A percentile compares a stretch with the other conserved stretches of the same genome.
Conservation (phyloP, 2,329 filamentous ascomycete species). For the Botryotinia convoluta region DNA sequence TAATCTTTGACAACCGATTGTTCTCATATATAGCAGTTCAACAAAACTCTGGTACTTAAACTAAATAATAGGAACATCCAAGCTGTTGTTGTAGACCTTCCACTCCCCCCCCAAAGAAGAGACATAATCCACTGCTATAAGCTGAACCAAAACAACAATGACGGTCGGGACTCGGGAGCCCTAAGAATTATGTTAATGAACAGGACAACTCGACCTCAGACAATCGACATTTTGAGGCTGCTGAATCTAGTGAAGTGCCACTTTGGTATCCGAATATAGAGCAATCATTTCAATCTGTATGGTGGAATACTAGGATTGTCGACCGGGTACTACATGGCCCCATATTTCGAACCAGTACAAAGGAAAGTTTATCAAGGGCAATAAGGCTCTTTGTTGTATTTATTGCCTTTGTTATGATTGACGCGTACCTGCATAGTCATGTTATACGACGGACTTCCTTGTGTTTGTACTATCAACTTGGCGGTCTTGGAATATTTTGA, state of each 20-base stretch:
- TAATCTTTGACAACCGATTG: neutral
- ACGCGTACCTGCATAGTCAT: neutral
- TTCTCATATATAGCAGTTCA: neutral
- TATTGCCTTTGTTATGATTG: neutral
- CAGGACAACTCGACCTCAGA: neutral
- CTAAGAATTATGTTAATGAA: neutral
- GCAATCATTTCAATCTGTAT: neutral
- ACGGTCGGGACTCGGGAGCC: neutral
- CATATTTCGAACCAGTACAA: neutral
- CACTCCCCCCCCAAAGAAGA: neutral
- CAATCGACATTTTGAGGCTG: neutral
- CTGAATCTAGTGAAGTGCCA: neutral
- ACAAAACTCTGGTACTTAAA: neutral
- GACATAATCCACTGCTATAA: neutral
- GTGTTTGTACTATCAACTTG: neutral
- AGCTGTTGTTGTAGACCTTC: neutral
- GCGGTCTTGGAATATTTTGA: rapidly evolving
- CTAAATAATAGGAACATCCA: neutral
- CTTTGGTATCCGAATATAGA: neutral
- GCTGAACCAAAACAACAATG: neutral
- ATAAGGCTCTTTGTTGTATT: neutral
- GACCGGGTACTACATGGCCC: neutral
- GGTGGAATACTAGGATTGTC: neutral
- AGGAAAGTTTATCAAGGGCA: neutral
- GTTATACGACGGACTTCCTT: neutral